These are phyloP conservation scores for Dendrobium nobile DNA, from an alignment of 106 monocot genomes.

Conservation along the genomic window DNA sequence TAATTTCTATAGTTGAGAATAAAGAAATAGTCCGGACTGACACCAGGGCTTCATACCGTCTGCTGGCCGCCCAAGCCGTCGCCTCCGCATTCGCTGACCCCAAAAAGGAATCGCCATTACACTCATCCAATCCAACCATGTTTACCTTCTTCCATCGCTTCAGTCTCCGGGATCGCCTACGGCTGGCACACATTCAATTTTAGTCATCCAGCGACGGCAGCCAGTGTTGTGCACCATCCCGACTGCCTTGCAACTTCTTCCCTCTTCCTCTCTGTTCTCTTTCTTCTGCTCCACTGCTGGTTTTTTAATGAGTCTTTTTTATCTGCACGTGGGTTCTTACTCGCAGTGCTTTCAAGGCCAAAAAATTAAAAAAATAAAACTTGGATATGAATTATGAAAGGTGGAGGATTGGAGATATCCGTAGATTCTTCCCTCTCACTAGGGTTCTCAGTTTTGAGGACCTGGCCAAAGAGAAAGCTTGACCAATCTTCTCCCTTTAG, in stretches of 20 bases:
- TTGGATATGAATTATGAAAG: not conserved
- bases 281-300: not conserved
- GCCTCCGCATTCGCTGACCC: constrained; percentile 22
- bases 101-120: not conserved
- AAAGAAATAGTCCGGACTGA: constrained; percentile 30
- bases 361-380: not conserved
- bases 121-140: not conserved
- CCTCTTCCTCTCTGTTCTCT: not conserved
- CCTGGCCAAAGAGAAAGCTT: constrained; percentile 3
- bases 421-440: not conserved
- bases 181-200: not conserved
- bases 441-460: constrained; percentile 5
- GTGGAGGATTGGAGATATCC: not conserved
- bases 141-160: not conserved
- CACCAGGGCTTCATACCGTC: constrained; percentile 39
- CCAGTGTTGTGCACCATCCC: not conserved
- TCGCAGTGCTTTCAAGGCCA: constrained; percentile 3
- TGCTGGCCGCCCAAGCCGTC: constrained; percentile 25
- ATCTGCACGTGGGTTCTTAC: not conserved
- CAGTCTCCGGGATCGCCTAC: not conserved
- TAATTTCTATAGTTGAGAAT: no score
- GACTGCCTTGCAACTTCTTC: not conserved
- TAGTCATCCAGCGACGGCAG: not conserved
- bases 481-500: constrained; percentile 4
- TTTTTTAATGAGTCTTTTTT: not conserved